A percentile compares a stretch with the other conserved stretches of the same genome.
Conservation (phyloP, 805 yeast species). For the Sugiyamaella smithiae region DNA sequence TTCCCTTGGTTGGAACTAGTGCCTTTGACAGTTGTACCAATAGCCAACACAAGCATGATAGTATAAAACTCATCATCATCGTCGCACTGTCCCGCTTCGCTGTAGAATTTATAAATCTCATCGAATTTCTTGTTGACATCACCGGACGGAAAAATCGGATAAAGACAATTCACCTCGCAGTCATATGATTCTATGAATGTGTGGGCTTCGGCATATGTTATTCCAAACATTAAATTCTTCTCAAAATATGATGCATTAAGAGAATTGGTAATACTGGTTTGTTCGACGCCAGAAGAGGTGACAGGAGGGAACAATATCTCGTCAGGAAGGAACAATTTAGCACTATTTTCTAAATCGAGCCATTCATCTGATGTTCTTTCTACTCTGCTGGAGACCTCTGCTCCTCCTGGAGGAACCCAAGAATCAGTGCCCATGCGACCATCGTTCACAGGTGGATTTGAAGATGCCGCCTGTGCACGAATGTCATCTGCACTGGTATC, state of each 20-base stretch:
- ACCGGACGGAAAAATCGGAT: slow-evolving; percentile 26
- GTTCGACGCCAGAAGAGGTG: background rate
- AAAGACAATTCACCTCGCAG: slow-evolving; percentile 27
- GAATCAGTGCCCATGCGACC: no score
- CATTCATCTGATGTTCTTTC: background rate
- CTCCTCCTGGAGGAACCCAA: no score
- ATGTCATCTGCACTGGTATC: no score
- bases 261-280: background rate
- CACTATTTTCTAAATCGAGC: background rate
- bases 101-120: slow-evolving; percentile 10
- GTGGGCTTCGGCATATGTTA: slow-evolving; percentile 17
- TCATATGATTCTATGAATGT: slow-evolving; percentile 22
- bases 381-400: no score
- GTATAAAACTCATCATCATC: slow-evolving; percentile 14
- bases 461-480: no score
- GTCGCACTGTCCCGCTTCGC: slow-evolving; percentile 2
- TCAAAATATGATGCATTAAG: background rate
- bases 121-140: slow-evolving; percentile 22
- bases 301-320: background rate
- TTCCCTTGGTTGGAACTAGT: slow-evolving; percentile 17
- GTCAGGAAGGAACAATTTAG: slow-evolving; percentile 6
- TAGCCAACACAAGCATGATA: slow-evolving; percentile 20
- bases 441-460: no score
- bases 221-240: slow-evolving; percentile 8
- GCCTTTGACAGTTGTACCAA: slow-evolving; percentile 22